Percentiles rank a stretch among this genome's conserved stretches.
Conservation (phyloP, 2,329 filamentous ascomycete species). For the Talaromyces amestolkiae region DNA sequence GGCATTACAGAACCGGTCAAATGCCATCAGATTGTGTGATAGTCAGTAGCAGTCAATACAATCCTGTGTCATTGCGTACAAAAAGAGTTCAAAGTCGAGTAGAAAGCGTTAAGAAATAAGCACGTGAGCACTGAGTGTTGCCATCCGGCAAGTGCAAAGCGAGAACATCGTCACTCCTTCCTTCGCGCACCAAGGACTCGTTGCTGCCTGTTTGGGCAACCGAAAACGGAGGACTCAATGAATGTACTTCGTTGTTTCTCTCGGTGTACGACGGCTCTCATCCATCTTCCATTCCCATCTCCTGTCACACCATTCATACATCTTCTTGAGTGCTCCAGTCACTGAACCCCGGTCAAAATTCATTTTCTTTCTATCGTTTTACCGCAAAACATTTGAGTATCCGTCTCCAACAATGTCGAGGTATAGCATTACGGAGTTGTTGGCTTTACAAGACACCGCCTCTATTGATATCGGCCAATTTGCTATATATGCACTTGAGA, state of each 20-base stretch:
- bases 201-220: neutral
- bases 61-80: neutral
- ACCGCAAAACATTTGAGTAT: neutral
- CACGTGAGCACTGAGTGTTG: neutral
- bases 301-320: constrained; percentile 4
- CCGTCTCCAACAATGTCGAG: constrained; percentile 26
- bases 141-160: constrained; percentile 8
- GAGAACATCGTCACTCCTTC: constrained; percentile 2
- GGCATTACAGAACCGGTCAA: constrained; percentile 45
- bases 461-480: constrained; percentile 28
- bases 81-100: neutral
- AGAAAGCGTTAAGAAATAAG: neutral
- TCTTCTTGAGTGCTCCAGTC: neutral
- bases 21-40: constrained; percentile 50
- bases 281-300: neutral
- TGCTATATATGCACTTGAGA: constrained; percentile 31
- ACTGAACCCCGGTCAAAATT: neutral
- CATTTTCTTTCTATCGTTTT: neutral
- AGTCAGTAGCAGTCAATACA: neutral
- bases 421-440: constrained; percentile 39
- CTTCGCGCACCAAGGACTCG: neutral
- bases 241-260: neutral
- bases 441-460: constrained; percentile 34
- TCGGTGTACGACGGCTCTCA: neutral
- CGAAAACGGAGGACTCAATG: neutral